Evolutionary conservation across 805 yeast species (phyloP), one percentile per base, ranked within the genome.

Genomic region (Wickerhamiella siamensis): DNA sequence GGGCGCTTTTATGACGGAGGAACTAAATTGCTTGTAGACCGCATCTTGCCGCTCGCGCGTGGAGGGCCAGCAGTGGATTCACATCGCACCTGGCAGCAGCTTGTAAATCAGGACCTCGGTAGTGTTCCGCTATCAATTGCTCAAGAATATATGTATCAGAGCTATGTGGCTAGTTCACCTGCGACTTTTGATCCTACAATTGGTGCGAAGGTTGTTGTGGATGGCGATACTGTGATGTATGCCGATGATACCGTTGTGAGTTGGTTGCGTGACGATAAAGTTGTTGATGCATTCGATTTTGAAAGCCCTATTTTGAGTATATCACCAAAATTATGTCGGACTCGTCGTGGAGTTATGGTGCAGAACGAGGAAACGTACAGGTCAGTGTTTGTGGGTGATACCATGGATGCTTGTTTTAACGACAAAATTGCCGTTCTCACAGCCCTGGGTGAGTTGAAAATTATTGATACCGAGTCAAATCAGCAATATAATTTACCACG

Each of bases 321-420:
- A n/a, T n/a, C n/a, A n/a, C n/a, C n/a, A n/a, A n/a, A n/a, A n/a
- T n/a, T n/a, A n/a, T n/a, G n/a, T 9, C 35, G 43, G 10, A 20
- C 34, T 4, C 50, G 51, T 5, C 31, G 46, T 3, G 47, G 42
- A 4, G 22, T 26, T 2, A 31, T 41, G 6, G 17, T 36, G 14
- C 20, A 19, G 16, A 21, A 20, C 8, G 35, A 16, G 9, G 9
- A 6, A 2, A 33, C 24, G 8, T 21, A 33, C 10, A 33, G 31
- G 4, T 41, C 34, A 21, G 5, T 52, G 10, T 34, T 17, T 4
- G 38, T 38, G 10, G 53, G 51, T 9, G 39, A 37, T 4, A 46
- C 46, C 31, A 49, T 51, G 53, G 45, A 46, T 19, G 36, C 40
- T 2, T 36, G 5, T 16, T 24, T 16, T 27, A 14, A 12, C 2